Conservation (phyloP, 345 rosid genomes). For the Pseudoturritis turrita region DNA sequence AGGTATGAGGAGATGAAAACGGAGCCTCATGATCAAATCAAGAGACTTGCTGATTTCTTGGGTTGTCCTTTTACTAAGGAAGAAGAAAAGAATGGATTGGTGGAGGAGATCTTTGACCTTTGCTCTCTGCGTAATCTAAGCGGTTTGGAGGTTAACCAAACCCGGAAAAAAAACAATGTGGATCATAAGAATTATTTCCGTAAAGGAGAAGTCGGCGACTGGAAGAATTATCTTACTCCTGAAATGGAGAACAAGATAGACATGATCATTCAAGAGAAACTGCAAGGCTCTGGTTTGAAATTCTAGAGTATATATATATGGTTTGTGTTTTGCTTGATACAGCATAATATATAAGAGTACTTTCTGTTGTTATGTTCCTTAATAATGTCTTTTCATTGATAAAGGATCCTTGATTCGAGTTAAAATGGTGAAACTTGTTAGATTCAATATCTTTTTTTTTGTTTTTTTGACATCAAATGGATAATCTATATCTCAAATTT, state of each 20-base stretch:
- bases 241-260: constrained; percentile 28
- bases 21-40: neutral
- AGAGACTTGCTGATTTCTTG: constrained; percentile 31
- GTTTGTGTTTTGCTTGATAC: neutral
- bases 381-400: neutral
- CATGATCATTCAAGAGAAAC: constrained; percentile 14
- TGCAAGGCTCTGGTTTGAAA: constrained; percentile 23
- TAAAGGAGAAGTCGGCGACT: constrained; percentile 27
- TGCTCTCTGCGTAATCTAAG: constrained; percentile 30
- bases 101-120: neutral
- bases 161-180: constrained; percentile 7
- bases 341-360: neutral
- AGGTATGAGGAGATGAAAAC: constrained; percentile 32
- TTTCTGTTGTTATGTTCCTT: neutral
- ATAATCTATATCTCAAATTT: no score
- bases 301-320: neutral
- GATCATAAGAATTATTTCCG: constrained; percentile 7
- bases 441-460: no score
- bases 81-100: constrained; percentile 1
- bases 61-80: constrained; percentile 21
- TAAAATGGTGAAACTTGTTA: no score
- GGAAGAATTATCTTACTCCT: constrained; percentile 25
- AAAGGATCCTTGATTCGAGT: no score
- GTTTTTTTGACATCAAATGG: no score
- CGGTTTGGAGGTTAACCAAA: constrained; percentile 37